Evolutionary conservation across 148 eudicot genomes (phyloP), one percentile per base, ranked within the genome.

Genomic region (Hydrangea macrophylla): DNA sequence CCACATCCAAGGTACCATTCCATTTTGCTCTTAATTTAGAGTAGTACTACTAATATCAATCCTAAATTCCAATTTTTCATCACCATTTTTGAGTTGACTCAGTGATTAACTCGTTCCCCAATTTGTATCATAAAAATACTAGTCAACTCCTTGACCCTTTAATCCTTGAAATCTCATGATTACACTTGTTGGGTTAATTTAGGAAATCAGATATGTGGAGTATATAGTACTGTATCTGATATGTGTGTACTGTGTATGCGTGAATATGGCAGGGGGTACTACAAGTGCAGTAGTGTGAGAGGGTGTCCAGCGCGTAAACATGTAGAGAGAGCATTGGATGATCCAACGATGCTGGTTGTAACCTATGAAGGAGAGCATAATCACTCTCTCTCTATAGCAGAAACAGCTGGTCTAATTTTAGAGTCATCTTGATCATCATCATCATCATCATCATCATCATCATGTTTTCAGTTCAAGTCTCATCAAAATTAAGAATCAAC

Each of bases 1-100:
- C 98, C 98, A n/a, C 92, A 92, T 80, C 98, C 98, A 59, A 92
- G 98, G 98, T 90, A 87, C 27, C n/a, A n/a, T n/a, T n/a, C n/a
- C n/a, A n/a, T n/a, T n/a, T n/a, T n/a, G n/a, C n/a, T n/a, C n/a
- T n/a, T n/a, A n/a, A n/a, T n/a, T n/a, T n/a, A n/a, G n/a, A n/a
- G n/a, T n/a, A n/a, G n/a, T n/a, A n/a, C n/a, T n/a, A n/a, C n/a
- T n/a, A n/a, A n/a, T n/a, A n/a, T n/a, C n/a, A n/a, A n/a, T n/a
- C n/a, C n/a, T n/a, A n/a, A n/a, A n/a, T n/a, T n/a, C n/a, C n/a
- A n/a, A n/a, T n/a, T n/a, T n/a, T n/a, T n/a, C n/a, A n/a, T n/a
- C n/a, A n/a, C n/a, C n/a, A n/a, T 35, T 55, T 24, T n/a, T 13
- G 42, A 37, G 6, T 45, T 44, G 35, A 63, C 67, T 60, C 57